Conservation (phyloP, 2,329 filamentous ascomycete genomes). For the Curvularia eragrostidis region DNA sequence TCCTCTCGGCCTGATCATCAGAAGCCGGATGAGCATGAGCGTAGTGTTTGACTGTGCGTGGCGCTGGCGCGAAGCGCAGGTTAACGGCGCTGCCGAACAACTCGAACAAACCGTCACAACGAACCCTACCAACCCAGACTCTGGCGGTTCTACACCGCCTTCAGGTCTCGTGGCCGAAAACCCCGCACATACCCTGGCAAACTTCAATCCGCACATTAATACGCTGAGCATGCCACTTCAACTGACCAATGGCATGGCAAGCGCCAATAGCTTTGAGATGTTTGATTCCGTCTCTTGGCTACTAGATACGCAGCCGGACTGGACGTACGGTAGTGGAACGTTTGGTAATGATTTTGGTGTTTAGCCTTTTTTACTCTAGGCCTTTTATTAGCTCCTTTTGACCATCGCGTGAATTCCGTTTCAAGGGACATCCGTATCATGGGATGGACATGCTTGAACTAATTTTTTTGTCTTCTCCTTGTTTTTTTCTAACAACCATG, state of each 20-base stretch:
- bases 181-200: conserved; percentile 42
- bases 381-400: too few relatives aligned
- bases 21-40: conserved; percentile 84
- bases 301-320: conserved; percentile 71
- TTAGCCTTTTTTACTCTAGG: neutral
- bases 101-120: conserved; percentile 74
- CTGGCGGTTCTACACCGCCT: conserved; percentile 66
- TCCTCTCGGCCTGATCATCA: conserved; percentile 79
- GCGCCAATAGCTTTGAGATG: conserved; percentile 64
- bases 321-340: conserved; percentile 39
- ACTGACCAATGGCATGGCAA: conserved; percentile 62
- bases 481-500: neutral
- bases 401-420: too few relatives aligned
- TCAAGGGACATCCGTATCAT: too few relatives aligned
- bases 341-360: conserved; percentile 45
- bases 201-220: conserved; percentile 48
- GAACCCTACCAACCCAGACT: conserved; percentile 86
- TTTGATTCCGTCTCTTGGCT: conserved; percentile 96
- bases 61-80: conserved; percentile 77
- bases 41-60: conserved; percentile 84
- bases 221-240: conserved; percentile 61
- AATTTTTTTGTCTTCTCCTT: too few relatives aligned
- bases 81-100: conserved; percentile 54
- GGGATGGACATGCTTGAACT: too few relatives aligned
- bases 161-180: conserved; percentile 49